These are phyloP conservation scores for Chaetomium cochliodes DNA, from an alignment of 495 filamentous ascomycete genomes.

Conservation along the genomic window DNA sequence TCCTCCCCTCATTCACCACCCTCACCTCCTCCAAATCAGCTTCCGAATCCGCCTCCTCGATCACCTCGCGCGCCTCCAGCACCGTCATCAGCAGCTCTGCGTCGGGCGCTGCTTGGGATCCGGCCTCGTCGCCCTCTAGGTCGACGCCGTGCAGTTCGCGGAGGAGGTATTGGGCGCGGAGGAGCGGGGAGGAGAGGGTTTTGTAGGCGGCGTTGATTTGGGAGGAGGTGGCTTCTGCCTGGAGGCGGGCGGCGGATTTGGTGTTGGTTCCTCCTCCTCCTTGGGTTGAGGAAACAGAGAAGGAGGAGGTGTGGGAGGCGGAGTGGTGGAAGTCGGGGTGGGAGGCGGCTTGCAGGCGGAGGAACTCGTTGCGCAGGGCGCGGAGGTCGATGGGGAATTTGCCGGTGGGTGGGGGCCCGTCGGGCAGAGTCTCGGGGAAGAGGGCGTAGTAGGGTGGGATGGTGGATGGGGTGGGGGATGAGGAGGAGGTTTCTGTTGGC, in stretches of 20 bases:
- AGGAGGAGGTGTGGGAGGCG: conserved; percentile 33
- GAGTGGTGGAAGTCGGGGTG: conserved; percentile 77
- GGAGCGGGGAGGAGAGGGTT: conserved; percentile 72
- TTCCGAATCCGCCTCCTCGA: conserved; percentile 72
- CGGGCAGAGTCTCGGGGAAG: conserved; percentile 79
- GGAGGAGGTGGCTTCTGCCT: conserved; percentile 69
- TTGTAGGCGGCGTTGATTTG: conserved; percentile 87
- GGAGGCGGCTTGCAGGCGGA: conserved; percentile 70
- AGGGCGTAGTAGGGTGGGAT: conserved; percentile 68
- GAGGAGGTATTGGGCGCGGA: conserved; percentile 82
- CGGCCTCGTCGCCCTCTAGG: conserved; percentile 70
- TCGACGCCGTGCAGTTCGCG: conserved; percentile 66
- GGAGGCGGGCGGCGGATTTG: conserved; percentile 32
- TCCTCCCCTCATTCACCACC: conserved; percentile 64
- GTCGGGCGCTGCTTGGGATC: conserved; percentile 67
- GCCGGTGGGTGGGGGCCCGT: conserved; percentile 73
- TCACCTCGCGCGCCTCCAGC: conserved; percentile 78
- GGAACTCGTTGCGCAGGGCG: conserved; percentile 76
- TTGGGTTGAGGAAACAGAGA: conserved; percentile 11
- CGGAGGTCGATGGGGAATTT: conserved; percentile 70
- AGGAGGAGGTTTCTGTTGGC: not conserved
- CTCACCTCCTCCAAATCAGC: conserved; percentile 59
- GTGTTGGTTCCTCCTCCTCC: conserved; percentile 1
- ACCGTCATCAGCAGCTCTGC: conserved; percentile 79
- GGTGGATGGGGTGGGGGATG: conserved; percentile 6